phyloP scores from a whole-genome alignment of 495 filamentous ascomycete species.

The Podospora australis region DNA sequence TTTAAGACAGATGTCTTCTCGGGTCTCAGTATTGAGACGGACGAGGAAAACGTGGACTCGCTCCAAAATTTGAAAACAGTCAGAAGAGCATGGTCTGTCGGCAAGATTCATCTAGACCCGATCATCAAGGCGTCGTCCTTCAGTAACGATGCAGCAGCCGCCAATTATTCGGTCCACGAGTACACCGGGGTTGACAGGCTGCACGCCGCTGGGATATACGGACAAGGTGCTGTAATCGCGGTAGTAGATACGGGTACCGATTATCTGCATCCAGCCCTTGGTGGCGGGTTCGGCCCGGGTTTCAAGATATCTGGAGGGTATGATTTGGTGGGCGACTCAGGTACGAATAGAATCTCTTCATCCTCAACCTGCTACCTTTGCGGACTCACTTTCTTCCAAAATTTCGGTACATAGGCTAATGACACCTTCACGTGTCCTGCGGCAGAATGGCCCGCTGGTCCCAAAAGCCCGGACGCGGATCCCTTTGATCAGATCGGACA shows the following conservation, averaged over 20 bases:
- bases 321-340: constrained; percentile 27
- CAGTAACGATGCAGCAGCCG: constrained; percentile 14
- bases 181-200: constrained; percentile 28
- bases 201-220: constrained; percentile 24
- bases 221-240: constrained; percentile 24
- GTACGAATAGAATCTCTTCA: too few relatives aligned
- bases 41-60: constrained; percentile 17
- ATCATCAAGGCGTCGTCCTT: constrained; percentile 8
- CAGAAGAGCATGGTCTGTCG: constrained; percentile 23
- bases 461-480: constrained; percentile 32
- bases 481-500: constrained; percentile 38
- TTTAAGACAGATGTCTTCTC: constrained; percentile 30
- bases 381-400: constrained; percentile 5
- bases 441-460: constrained; percentile 21
- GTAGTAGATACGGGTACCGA: constrained; percentile 41
- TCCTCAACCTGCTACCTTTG: too few relatives aligned
- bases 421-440: too few relatives aligned
- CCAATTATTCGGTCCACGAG: constrained; percentile 26
- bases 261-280: constrained; percentile 41
- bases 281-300: constrained; percentile 30
- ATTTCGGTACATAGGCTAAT: not conserved
- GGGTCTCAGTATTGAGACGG: constrained; percentile 24
- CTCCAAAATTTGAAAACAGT: constrained; percentile 16
- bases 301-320: constrained; percentile 32
- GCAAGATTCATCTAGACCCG: constrained; percentile 14